Base-by-base conservation (phyloP, 1,139 yeast genomes). In the Geotrichum histeridarum region DNA sequence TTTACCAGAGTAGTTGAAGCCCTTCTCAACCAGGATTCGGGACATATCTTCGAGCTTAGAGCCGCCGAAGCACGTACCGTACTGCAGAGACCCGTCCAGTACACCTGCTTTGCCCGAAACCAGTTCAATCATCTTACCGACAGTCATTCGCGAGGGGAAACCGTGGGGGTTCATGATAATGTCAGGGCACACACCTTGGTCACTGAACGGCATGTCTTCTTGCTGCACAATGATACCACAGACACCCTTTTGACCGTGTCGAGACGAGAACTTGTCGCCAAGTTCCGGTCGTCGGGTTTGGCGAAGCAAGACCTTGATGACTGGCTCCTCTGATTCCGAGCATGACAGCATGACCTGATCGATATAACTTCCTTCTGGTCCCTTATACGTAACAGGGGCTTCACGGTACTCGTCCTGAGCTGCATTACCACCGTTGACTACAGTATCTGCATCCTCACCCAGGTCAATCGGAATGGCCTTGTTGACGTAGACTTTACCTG, bases 101-200 rank as follows among this genome's bases (percentile, higher is more conserved):
- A 93, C 98, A 68, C 99, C 99, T 0, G 99, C 99, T 69, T 93
- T 93, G 63, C 99, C 99, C 35, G 96, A 86, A 31, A 93, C 86
- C 60, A 93, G 78, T 70, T 93, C 99, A 63, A 94, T 84, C 98
- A 93, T 93, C 70, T 93, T 93, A 58, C 99, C 99, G 30, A 93
- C 99, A 48, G 99, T 93, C 99, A 93, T 93, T 78, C 99, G 95
- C 41, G 98, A 91, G 61, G 99, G 99, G 83, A 93, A 93, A 74
- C 97, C 99, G 69, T 93, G 99, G 1, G 99, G 99, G 67, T 93
- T 93, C 96, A 93, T 93, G 66, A 93, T 93, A 62, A 93, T 90
- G 73, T 93, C 99, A 0, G 99, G 99, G 3, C 82, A 76, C 47
- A 91, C 81, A 65, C 98, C 98, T 58, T 83, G 80, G 64, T 91